These are phyloP conservation scores for Amesomyces nigricolor DNA, from an alignment of 2,329 filamentous ascomycete genomes.

Conservation along the genomic window DNA sequence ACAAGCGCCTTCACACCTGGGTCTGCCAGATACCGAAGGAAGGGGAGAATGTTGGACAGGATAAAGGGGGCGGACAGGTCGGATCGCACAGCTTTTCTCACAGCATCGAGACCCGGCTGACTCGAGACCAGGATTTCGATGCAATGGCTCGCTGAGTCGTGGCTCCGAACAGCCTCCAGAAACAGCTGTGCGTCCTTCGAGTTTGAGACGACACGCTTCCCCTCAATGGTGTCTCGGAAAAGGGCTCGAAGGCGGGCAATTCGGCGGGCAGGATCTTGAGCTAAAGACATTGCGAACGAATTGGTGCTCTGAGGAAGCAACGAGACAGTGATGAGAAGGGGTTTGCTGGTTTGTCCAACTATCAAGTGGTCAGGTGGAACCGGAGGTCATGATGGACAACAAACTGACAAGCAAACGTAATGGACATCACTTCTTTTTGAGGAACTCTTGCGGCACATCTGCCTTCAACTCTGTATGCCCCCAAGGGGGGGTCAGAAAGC, in stretches of 20 bases:
- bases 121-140: slow-evolving; percentile 29
- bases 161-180: slow-evolving; percentile 27
- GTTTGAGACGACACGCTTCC: slow-evolving; percentile 22
- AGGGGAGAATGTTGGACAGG: slow-evolving; percentile 28
- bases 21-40: slow-evolving; percentile 37
- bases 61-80: slow-evolving; percentile 31
- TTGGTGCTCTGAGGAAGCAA: neutral
- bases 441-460: too few relatives aligned
- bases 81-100: slow-evolving; percentile 25
- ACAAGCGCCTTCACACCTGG: slow-evolving; percentile 43
- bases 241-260: slow-evolving; percentile 21
- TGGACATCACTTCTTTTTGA: neutral
- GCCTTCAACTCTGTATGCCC: neutral
- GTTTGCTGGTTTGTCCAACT: too few relatives aligned
- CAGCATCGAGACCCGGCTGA: slow-evolving; percentile 24
- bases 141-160: slow-evolving; percentile 23
- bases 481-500: neutral
- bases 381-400: neutral
- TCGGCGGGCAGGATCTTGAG: slow-evolving; percentile 9
- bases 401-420: neutral
- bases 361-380: too few relatives aligned
- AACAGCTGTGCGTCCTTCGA: slow-evolving; percentile 29
- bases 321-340: neutral
- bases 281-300: slow-evolving; percentile 1
- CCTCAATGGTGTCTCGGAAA: slow-evolving; percentile 25